phyloP scores from a whole-genome alignment of 441 rosid species.

The Populus tomentosa region DNA sequence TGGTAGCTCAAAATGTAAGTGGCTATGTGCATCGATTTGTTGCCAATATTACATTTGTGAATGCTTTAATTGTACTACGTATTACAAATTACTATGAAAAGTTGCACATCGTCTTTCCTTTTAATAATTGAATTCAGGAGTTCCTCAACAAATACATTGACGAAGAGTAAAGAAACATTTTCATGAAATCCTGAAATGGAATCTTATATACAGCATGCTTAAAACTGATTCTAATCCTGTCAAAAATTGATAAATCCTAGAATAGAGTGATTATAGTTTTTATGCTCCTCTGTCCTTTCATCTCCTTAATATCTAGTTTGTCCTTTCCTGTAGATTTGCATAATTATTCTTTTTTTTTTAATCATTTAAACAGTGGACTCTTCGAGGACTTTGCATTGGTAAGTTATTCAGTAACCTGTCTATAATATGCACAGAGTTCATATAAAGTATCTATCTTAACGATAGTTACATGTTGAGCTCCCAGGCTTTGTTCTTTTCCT shows the following conservation, averaged over 20 bases:
- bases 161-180: not conserved
- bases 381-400: constrained; percentile 90
- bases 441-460: not conserved
- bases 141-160: not conserved
- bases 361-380: constrained; percentile 72
- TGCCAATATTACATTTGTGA: not conserved
- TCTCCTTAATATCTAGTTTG: not conserved
- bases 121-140: not conserved
- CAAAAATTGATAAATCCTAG: not conserved
- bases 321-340: not conserved
- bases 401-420: constrained; percentile 20
- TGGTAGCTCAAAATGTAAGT: constrained; percentile 85
- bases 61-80: not conserved
- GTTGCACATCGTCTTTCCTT: not conserved
- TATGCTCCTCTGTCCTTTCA: not conserved
- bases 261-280: not conserved
- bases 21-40: not conserved
- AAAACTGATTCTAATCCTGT: not conserved
- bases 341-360: constrained; percentile 5
- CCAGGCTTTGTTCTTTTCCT: constrained; percentile 82
- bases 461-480: constrained; percentile 6
- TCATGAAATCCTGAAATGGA: not conserved
- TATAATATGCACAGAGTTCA: not conserved
- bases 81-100: not conserved
- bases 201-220: not conserved